These are phyloP conservation scores for Trypanosoma lewisi DNA, from an alignment of 208 protist genomes.

Conservation along the genomic window DNA sequence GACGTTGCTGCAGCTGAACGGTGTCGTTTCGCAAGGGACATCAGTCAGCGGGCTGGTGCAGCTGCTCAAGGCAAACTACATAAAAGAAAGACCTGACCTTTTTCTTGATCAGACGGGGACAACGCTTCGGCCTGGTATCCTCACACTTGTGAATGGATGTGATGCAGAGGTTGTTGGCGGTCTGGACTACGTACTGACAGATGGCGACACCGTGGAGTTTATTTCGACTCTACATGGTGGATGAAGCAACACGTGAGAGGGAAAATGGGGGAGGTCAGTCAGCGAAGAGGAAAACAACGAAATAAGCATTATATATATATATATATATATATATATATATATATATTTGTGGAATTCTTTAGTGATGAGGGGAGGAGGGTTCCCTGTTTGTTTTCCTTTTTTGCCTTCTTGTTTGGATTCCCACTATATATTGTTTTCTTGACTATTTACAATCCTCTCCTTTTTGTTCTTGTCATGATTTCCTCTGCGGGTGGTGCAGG, in stretches of 20 bases:
- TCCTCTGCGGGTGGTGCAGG: too few species aligned
- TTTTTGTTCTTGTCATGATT: too few species aligned
- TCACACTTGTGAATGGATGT: slow-evolving; percentile 91
- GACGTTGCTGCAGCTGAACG: slow-evolving; percentile 24
- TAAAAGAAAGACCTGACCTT: slow-evolving; percentile 71
- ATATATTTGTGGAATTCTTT: too few species aligned
- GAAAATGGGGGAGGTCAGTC: background rate
- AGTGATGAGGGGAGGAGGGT: too few species aligned
- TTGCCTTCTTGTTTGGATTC: too few species aligned
- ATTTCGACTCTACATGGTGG: slow-evolving; percentile 95
- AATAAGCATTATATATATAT: too few species aligned
- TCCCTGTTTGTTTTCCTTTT: too few species aligned
- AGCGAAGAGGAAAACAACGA: too few species aligned
- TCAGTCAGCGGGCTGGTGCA: slow-evolving; percentile 54
- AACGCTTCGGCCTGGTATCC: slow-evolving; percentile 88
- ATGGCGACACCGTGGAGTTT: slow-evolving; percentile 88
- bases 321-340: too few species aligned
- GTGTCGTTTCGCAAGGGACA: slow-evolving; percentile 37
- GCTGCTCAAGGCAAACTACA: slow-evolving; percentile 47
- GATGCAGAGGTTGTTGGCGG: slow-evolving; percentile 92
- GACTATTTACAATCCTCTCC: too few species aligned
- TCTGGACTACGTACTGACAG: slow-evolving; percentile 73
- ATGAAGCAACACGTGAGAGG: slow-evolving; percentile 32
- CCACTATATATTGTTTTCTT: too few species aligned
- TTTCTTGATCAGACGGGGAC: slow-evolving; percentile 65